Base-by-base conservation (phyloP, 2,329 filamentous ascomycete genomes). In the Pestalotiopsis sp. region DNA sequence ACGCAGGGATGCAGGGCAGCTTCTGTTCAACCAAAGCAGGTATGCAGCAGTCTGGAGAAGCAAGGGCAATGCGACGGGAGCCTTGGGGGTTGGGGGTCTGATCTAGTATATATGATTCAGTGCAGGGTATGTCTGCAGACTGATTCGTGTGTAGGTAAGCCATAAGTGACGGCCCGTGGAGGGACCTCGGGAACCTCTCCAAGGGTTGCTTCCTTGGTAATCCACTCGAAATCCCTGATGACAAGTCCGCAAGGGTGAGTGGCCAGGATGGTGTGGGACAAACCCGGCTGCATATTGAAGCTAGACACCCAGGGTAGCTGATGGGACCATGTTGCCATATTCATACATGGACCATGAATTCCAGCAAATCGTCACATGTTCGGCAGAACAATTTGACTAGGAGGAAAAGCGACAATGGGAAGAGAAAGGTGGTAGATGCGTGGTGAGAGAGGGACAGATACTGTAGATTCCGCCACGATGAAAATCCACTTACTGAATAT, bases 181-280 rank as follows among this genome's bases (percentile, higher is more conserved):
- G 31, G 27, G 27, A 23, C 63, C 63, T 66, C 41, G 63, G 62
- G 41, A 66, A 66, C 23, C 27, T 66, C 12, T 20, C 20, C 49
- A 56, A 66, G 63, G 63, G 63, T 56, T 12, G 63, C 25, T 49
- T 58, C 20, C 12, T 66, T 66, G 63, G 63, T 66, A 66, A 66
- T 56, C 63, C 63, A 66, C 63, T 57, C 63, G 23, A 23, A n/a
- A 57, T 36, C 36, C 49, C 14, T 36, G 49, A 23, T 63, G 57
- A 27, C 27, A 52, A 31, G 49, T 13, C 31, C 17, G 63, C 63
- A 27, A 66, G 63, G 63, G 52, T 66, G 49, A 36, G 31, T n/a
- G 23, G 62, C 20, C 38, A 20, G 36, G n/a, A 39, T 66, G 45
- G 36, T 36, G 63, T 20, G 63, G 12, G 23, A 38, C 17, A n/a